Conservation (phyloP, 2,329 filamentous ascomycete species). For the Claviceps spartinae region DNA sequence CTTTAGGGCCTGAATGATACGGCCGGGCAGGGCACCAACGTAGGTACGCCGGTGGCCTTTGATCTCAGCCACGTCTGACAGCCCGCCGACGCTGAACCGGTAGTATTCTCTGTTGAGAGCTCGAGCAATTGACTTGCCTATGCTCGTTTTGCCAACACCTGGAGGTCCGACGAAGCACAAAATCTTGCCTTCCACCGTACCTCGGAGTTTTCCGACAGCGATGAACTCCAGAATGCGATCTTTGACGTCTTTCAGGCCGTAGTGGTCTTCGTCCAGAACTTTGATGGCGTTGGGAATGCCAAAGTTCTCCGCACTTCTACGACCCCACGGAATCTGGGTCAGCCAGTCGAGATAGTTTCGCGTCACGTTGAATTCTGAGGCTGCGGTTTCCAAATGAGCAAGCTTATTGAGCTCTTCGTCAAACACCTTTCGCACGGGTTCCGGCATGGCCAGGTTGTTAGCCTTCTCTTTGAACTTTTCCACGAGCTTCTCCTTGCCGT, state of each 20-base stretch:
- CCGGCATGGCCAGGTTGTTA: constrained; percentile 87
- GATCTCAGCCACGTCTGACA: constrained; percentile 96
- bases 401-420: constrained; percentile 98
- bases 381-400: constrained; percentile 84
- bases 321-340: constrained; percentile 95
- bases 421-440: constrained; percentile 92
- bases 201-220: constrained; percentile 89
- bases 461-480: constrained; percentile 97
- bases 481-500: constrained; percentile 95
- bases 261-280: constrained; percentile 91
- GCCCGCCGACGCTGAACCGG: constrained; percentile 90
- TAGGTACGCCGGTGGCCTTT: constrained; percentile 96
- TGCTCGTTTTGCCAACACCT: constrained; percentile 96
- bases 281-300: constrained; percentile 80
- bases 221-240: constrained; percentile 98
- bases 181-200: constrained; percentile 96
- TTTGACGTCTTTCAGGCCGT: constrained; percentile 95
- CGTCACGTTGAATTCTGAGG: constrained; percentile 97
- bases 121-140: constrained; percentile 92
- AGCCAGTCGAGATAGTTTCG: constrained; percentile 98
- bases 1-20: constrained; percentile 96
- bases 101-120: constrained; percentile 95
- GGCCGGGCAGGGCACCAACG: constrained; percentile 84
- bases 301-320: constrained; percentile 92
- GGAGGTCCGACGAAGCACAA: constrained; percentile 94